Evolutionary conservation across 352 stramenopile genomes (phyloP), one percentile per base, ranked within the genome.

Genomic region (Phytophthora foliorum): DNA sequence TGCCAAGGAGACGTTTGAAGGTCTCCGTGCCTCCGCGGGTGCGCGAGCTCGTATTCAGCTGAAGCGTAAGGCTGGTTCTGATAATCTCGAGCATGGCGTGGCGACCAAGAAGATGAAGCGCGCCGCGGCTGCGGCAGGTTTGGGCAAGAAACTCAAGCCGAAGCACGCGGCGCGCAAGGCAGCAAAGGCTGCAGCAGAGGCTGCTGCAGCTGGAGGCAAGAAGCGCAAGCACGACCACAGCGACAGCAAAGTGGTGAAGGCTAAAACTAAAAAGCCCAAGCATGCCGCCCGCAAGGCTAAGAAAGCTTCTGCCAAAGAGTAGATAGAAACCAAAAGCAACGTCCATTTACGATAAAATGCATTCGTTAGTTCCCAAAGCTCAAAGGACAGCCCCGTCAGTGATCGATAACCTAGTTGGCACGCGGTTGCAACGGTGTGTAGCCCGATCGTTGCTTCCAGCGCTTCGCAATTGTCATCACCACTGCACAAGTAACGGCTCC

Each of bases 261-360:
- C 61, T 8, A 89, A 89, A 69, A 58, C 63, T 2, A 87, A 87
- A 41, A 94, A 93, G 73, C 80, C 84, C 2, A 94, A 93, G 72
- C 80, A 92, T 57, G 81, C 83, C 6, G 83, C 83, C 0, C 81
- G 80, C 29, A 94, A 94, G 55, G 82, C 82, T 3, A 78, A 78
- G 27, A 68, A 85, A 77, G 74, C 77, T 1, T 76, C 82, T 13
- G 80, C 86, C 50, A 81, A 82, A 42, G 73, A 71, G 57, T 78
- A 75, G 63, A 67, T 39, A 48, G 42, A 36, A 2, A 32, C 11
- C 48, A 22, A 68, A 67, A 49, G 36, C 54, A 63, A 50, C 31
- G 50, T 57, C 32, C 66, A 69, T 65, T 69, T 54, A 54, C 52
- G 38, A 42, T 27, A 63, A 65, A 24, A 45, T 54, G 45, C 19